These are phyloP conservation scores for Erythrobasidium hasegawianum DNA, from an alignment of 1,284 basidiomycete genomes.

Conservation along the genomic window DNA sequence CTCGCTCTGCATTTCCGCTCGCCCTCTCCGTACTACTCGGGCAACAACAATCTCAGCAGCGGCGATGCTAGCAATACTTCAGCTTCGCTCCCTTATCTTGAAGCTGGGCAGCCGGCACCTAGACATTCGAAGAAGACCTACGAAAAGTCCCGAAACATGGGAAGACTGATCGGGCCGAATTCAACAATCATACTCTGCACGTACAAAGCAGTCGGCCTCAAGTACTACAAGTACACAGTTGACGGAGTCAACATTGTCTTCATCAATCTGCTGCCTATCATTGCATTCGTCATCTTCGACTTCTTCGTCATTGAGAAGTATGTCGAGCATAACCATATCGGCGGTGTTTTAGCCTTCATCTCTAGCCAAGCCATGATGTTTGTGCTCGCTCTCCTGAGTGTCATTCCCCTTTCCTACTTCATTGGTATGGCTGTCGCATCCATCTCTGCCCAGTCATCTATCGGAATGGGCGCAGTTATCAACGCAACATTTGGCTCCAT, in stretches of 20 bases:
- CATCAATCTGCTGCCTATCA: conserved; percentile 87
- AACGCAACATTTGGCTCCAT: conserved; percentile 98
- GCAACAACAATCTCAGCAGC: conserved; percentile 39
- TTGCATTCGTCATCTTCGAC: conserved; percentile 94
- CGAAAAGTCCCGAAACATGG: conserved; percentile 57
- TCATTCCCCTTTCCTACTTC: conserved; percentile 97
- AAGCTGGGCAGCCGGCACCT: conserved; percentile 51
- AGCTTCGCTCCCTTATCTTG: conserved; percentile 43
- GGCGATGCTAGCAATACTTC: conserved; percentile 25
- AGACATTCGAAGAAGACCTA: conserved; percentile 46
- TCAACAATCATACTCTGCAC: conserved; percentile 87
- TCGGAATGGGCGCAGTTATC: conserved; percentile 99
- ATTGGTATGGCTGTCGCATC: conserved; percentile 99
- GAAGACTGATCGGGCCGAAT: conserved; percentile 52
- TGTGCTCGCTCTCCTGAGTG: conserved; percentile 75
- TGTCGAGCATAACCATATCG: conserved; percentile 58
- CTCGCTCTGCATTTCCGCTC: conserved; percentile 87
- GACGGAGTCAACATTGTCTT: conserved; percentile 99
- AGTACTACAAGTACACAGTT: conserved; percentile 99
- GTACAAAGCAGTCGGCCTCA: conserved; percentile 81
- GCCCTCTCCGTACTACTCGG: conserved; percentile 56
- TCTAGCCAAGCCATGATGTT: conserved; percentile 79
- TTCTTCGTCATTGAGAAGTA: conserved; percentile 75
- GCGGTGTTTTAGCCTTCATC: conserved; percentile 62
- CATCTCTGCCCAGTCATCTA: conserved; percentile 94